A percentile compares a stretch with the other conserved stretches of the same genome.
These are phyloP conservation scores for Amylocystis lapponica DNA, from an alignment of 768 basidiomycete genomes.

Conservation along the genomic window DNA sequence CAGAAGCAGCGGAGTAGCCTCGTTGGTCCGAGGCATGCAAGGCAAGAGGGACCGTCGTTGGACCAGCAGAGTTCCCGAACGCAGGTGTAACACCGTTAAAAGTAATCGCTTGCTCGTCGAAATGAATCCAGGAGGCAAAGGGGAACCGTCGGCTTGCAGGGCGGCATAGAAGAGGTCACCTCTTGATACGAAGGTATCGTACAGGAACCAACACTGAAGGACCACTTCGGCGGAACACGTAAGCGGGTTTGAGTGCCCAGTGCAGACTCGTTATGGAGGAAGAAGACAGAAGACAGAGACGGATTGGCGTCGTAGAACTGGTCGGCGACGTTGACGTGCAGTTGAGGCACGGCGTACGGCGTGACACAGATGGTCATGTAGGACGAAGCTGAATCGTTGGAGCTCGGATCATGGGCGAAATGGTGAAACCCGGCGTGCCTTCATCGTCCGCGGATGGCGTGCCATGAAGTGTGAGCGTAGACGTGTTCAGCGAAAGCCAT, in stretches of 20 bases:
- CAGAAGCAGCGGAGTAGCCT: constrained; percentile 57
- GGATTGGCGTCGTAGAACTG: constrained; percentile 59
- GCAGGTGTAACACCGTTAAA: constrained; percentile 74
- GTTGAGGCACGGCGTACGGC: constrained; percentile 42
- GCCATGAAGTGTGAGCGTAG: constrained; percentile 58
- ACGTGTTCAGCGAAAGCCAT: constrained; percentile 75
- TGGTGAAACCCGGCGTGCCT: constrained; percentile 52
- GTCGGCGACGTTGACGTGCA: constrained; percentile 46
- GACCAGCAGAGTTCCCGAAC: constrained; percentile 32
- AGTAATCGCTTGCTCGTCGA: constrained; percentile 61
- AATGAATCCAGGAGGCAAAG: constrained; percentile 74
- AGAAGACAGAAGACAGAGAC: constrained; percentile 72
- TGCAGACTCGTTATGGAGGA: constrained; percentile 55
- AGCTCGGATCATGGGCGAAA: constrained; percentile 54
- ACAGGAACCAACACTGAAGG: constrained; percentile 85
- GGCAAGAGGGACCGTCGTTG: constrained; percentile 42
- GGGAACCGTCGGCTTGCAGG: constrained; percentile 58
- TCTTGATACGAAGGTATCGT: constrained; percentile 45
- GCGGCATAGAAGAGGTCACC: constrained; percentile 52
- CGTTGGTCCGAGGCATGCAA: constrained; percentile 68
- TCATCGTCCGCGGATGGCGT: constrained; percentile 58
- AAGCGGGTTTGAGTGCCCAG: constrained; percentile 38
- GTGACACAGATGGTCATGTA: constrained; percentile 54
- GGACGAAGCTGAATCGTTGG: constrained; percentile 41
- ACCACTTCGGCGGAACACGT: constrained; percentile 77